Evolutionary conservation across 2,329 filamentous ascomycete species (phyloP).

Genomic region (Fusarium sp.): DNA sequence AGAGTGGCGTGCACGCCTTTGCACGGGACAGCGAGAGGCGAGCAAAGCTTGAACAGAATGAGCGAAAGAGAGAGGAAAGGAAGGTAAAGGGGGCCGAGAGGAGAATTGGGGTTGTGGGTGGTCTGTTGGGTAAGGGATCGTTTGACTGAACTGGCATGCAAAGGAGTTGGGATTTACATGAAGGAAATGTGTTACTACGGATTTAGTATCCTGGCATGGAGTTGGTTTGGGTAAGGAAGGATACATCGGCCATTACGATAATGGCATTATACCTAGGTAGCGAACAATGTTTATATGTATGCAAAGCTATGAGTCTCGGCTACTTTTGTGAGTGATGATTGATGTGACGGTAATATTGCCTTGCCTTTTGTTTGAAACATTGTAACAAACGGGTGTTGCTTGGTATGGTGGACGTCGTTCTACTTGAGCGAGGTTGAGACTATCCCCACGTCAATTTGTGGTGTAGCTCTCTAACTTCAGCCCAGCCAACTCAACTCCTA

Average conservation of each 20-base stretch:
- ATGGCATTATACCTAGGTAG: constrained; percentile 11
- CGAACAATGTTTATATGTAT: constrained; percentile 1
- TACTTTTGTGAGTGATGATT: neutral
- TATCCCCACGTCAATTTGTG: no score
- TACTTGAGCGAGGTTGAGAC: no score
- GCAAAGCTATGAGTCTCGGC: no score
- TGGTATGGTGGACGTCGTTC: no score
- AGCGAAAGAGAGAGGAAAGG: constrained; percentile 69
- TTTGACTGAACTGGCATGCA: constrained; percentile 51
- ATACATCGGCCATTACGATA: constrained; percentile 11
- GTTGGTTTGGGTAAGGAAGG: constrained; percentile 27
- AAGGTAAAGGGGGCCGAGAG: constrained; percentile 69
- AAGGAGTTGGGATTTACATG: constrained; percentile 25
- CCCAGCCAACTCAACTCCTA: neutral
- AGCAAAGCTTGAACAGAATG: constrained; percentile 67
- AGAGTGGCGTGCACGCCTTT: constrained; percentile 71
- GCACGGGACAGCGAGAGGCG: constrained; percentile 69
- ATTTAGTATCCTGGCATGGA: constrained; percentile 27
- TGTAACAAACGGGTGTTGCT: no score
- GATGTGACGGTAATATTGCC: neutral
- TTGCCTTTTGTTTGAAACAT: no score
- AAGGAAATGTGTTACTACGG: constrained; percentile 7
- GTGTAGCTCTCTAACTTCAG: no score
- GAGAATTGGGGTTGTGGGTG: constrained; percentile 68
- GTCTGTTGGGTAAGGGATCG: constrained; percentile 67